phyloP scores from a whole-genome alignment of 257 asterid species.

The Plectranthus barbatus region DNA sequence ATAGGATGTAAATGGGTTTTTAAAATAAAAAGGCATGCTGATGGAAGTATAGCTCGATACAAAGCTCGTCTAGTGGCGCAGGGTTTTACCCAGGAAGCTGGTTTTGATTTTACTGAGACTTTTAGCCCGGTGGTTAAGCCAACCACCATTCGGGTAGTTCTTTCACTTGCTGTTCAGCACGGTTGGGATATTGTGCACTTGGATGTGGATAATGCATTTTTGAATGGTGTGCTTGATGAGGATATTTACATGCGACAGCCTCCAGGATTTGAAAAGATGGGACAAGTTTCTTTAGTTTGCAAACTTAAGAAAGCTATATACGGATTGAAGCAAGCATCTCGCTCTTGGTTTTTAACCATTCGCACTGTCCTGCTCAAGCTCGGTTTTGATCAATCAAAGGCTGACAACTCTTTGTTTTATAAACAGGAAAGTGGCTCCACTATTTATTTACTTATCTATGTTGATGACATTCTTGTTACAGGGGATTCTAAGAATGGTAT shows the following conservation, averaged over 20 bases:
- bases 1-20: background rate
- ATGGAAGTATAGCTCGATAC: background rate
- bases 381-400: background rate
- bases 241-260: background rate
- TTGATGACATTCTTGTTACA: background rate
- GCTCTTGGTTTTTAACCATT: background rate
- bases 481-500: background rate
- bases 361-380: background rate
- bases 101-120: background rate
- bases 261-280: background rate
- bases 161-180: background rate
- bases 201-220: background rate
- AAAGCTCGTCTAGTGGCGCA: background rate
- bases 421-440: background rate
- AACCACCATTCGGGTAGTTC: background rate
- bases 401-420: background rate
- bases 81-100: background rate
- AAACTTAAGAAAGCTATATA: background rate
- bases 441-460: background rate
- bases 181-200: background rate
- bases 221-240: background rate
- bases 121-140: background rate
- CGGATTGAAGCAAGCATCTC: background rate
- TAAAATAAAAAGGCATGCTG: background rate
- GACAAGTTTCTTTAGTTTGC: background rate